Conservation (phyloP, 805 yeast species). For the Ogataea trehaloabstinens region DNA sequence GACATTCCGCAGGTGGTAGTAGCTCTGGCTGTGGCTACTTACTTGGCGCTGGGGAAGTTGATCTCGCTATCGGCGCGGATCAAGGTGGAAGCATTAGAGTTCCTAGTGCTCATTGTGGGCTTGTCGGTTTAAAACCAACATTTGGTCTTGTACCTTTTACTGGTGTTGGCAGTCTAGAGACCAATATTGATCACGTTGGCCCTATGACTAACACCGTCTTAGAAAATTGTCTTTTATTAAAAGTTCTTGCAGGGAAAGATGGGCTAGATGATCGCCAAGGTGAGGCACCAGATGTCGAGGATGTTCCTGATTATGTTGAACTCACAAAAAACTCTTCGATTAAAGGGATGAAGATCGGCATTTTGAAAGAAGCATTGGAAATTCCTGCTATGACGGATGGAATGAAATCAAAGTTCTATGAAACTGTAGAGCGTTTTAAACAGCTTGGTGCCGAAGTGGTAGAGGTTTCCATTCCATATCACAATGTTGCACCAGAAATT, state of each 20-base stretch:
- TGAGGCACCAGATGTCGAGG: constrained; percentile 11
- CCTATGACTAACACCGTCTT: constrained; percentile 37
- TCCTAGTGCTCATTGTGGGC: constrained; percentile 38
- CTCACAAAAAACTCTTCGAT: constrained; percentile 16
- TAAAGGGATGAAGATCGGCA: constrained; percentile 33
- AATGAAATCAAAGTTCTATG: constrained; percentile 25
- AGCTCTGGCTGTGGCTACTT: constrained; percentile 45
- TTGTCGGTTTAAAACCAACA: constrained; percentile 46
- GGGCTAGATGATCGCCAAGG: constrained; percentile 31
- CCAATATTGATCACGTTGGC: constrained; percentile 37
- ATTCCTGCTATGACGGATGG: constrained; percentile 31
- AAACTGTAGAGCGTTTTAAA: constrained; percentile 29
- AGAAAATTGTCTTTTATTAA: constrained; percentile 31
- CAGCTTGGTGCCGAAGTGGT: constrained; percentile 33
- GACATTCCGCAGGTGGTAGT: constrained; percentile 40
- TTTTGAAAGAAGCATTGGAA: constrained; percentile 35
- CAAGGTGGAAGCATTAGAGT: constrained; percentile 50
- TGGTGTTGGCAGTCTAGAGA: constrained; percentile 34
- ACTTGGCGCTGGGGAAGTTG: constrained; percentile 44
- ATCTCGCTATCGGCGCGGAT: constrained; percentile 33
- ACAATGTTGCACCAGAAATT: constrained; percentile 35
- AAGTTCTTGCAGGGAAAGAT: constrained; percentile 37
- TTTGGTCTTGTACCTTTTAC: constrained; percentile 42
- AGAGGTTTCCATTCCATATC: constrained; percentile 36
- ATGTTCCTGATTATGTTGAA: constrained; percentile 23